Conservation (phyloP, 208 protist species). For the Trypanosoma melophagium region DNA sequence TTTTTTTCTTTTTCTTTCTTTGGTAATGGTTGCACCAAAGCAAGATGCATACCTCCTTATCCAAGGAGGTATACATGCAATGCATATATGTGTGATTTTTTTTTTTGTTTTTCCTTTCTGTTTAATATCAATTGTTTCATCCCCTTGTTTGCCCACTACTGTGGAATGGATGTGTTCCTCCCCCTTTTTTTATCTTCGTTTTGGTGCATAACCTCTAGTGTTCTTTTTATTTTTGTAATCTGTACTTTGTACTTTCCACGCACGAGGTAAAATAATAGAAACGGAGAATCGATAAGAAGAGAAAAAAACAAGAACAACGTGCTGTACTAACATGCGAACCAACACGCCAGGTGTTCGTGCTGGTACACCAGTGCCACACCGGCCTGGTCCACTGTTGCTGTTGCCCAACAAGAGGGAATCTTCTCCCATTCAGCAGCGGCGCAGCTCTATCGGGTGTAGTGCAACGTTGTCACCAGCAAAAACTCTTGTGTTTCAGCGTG, state of each 20-base stretch:
- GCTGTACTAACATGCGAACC: conserved; percentile 12
- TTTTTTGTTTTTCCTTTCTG: too few relatives aligned
- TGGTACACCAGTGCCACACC: conserved; percentile 13
- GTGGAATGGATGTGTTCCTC: too few relatives aligned
- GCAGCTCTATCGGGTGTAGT: not conserved
- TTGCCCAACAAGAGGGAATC: conserved; percentile 6
- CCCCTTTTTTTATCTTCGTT: too few relatives aligned
- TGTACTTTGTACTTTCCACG: too few relatives aligned
- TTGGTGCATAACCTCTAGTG: too few relatives aligned
- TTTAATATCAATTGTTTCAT: too few relatives aligned
- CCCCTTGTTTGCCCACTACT: too few relatives aligned
- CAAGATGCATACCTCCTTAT: not conserved
- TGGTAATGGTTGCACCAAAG: not conserved
- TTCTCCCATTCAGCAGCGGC: conserved; percentile 9
- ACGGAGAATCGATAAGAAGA: not conserved
- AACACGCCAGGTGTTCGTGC: conserved; percentile 5
- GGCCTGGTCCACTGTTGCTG: conserved; percentile 9
- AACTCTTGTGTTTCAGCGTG: conserved; percentile 8
- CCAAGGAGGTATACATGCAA: not conserved
- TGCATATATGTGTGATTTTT: too few relatives aligned
- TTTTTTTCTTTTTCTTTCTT: conserved; percentile 12
- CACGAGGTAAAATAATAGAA: not conserved
- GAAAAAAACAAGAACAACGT: not conserved
- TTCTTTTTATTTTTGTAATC: too few relatives aligned
- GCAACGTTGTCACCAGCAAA: conserved; percentile 10